Percentiles rank a stretch among this genome's conserved stretches.
phyloP scores from a whole-genome alignment of 2,329 filamentous ascomycete species.

The Fusarium sp. region DNA sequence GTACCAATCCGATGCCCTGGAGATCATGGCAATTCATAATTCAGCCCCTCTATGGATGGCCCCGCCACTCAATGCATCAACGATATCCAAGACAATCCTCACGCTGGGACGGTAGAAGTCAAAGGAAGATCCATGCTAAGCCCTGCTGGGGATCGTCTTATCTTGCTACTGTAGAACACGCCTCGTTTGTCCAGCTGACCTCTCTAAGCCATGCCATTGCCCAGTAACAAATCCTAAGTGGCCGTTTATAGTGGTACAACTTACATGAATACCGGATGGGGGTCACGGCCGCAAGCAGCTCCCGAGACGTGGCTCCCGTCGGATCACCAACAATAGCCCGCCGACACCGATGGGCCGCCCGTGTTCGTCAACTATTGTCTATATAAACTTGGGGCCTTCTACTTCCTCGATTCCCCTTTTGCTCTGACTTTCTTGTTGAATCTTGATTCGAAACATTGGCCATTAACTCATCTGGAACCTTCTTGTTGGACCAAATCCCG shows the following conservation, averaged over 20 bases:
- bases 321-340: conserved; percentile 13
- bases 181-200: conserved; percentile 43
- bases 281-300: conserved; percentile 30
- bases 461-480: conserved; percentile 28
- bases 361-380: conserved; percentile 22
- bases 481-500: conserved; percentile 3
- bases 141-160: conserved; percentile 32
- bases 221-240: conserved; percentile 29
- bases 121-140: conserved; percentile 26
- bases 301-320: conserved; percentile 32
- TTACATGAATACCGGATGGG: conserved; percentile 31
- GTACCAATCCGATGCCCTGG: neutral
- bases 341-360: conserved; percentile 22
- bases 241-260: conserved; percentile 39
- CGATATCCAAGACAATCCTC: conserved; percentile 25
- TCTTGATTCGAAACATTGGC: conserved; percentile 7
- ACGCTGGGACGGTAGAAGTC: conserved; percentile 1
- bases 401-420: neutral
- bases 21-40: conserved; percentile 11
- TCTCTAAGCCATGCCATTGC: conserved; percentile 21
- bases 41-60: conserved; percentile 7
- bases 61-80: conserved; percentile 21
- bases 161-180: conserved; percentile 19
- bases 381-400: conserved; percentile 32
- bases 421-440: conserved; percentile 11